These are phyloP conservation scores for Boletus tylopilopsis DNA, from an alignment of 768 basidiomycete species.

Conservation along the genomic window DNA sequence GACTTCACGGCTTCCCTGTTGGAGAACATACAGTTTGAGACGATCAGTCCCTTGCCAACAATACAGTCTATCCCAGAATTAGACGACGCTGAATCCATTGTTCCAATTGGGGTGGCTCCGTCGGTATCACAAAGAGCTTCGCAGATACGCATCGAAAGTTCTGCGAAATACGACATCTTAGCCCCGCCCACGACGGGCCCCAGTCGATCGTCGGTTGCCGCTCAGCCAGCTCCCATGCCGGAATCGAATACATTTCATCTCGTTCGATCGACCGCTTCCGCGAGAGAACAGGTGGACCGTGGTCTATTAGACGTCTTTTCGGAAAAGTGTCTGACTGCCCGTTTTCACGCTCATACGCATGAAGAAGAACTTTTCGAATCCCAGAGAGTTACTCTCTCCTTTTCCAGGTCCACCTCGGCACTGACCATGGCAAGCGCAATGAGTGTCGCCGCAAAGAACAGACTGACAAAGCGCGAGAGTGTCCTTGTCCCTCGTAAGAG, in stretches of 20 bases:
- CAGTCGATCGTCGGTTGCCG: slow-evolving; percentile 57
- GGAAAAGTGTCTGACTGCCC: slow-evolving; percentile 61
- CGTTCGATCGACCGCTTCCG: slow-evolving; percentile 60
- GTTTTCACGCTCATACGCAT: slow-evolving; percentile 58
- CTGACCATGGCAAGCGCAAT: slow-evolving; percentile 57
- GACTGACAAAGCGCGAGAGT: slow-evolving; percentile 65
- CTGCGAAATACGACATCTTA: slow-evolving; percentile 16
- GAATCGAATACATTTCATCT: slow-evolving; percentile 56
- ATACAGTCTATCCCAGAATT: slow-evolving; percentile 58
- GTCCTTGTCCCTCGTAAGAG: slow-evolving; percentile 60
- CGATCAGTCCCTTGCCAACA: slow-evolving; percentile 43
- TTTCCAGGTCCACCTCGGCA: slow-evolving; percentile 55
- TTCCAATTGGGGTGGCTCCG: slow-evolving; percentile 8
- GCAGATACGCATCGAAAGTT: slow-evolving; percentile 18
- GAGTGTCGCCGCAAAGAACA: slow-evolving; percentile 49
- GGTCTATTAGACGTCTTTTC: slow-evolving; percentile 81
- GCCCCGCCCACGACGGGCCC: slow-evolving; percentile 21
- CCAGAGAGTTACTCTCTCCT: slow-evolving; percentile 41
- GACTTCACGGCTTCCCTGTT: slow-evolving; percentile 37
- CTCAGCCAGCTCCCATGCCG: slow-evolving; percentile 49
- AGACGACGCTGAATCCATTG: slow-evolving; percentile 14
- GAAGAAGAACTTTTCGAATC: slow-evolving; percentile 64
- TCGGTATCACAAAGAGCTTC: background rate
- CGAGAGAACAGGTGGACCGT: slow-evolving; percentile 70
- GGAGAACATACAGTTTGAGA: slow-evolving; percentile 39